Conservation (phyloP, 306 rosid species). For the Gleditsia sinensis region DNA sequence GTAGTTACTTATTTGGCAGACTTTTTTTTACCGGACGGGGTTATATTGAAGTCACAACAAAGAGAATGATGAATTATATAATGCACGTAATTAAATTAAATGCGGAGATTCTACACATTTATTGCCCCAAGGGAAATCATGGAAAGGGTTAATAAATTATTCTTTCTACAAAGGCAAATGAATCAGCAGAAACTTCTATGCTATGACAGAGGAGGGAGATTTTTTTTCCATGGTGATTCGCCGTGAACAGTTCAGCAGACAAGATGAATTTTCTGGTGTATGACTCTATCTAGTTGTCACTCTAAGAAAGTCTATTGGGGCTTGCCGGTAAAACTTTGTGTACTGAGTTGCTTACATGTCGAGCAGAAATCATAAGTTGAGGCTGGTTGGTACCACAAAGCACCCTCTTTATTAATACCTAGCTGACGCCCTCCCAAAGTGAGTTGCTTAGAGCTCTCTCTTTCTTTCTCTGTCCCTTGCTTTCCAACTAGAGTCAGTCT, state of each 20-base stretch:
- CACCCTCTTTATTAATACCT: slow-evolving; percentile 38
- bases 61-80: background rate
- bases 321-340: background rate
- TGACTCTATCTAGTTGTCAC: slow-evolving; percentile 58
- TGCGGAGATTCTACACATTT: background rate
- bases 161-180: background rate
- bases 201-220: slow-evolving; percentile 18
- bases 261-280: slow-evolving; percentile 40
- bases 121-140: background rate
- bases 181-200: slow-evolving; percentile 23
- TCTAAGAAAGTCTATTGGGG: background rate
- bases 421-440: slow-evolving; percentile 23
- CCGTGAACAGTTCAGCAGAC: slow-evolving; percentile 33
- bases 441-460: slow-evolving; percentile 18
- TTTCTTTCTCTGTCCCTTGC: slow-evolving; percentile 32
- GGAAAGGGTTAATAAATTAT: slow-evolving; percentile 5
- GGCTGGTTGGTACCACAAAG: background rate
- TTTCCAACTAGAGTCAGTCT: background rate
- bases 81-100: background rate
- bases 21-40: too few species aligned
- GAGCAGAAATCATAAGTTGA: background rate
- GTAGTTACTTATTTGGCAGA: too few species aligned
- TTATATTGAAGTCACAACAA: background rate
- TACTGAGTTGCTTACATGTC: slow-evolving; percentile 24
- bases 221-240: slow-evolving; percentile 41